Evolutionary conservation across 768 basidiomycete species (phyloP).

Genomic region (Agrocybe pediades): DNA sequence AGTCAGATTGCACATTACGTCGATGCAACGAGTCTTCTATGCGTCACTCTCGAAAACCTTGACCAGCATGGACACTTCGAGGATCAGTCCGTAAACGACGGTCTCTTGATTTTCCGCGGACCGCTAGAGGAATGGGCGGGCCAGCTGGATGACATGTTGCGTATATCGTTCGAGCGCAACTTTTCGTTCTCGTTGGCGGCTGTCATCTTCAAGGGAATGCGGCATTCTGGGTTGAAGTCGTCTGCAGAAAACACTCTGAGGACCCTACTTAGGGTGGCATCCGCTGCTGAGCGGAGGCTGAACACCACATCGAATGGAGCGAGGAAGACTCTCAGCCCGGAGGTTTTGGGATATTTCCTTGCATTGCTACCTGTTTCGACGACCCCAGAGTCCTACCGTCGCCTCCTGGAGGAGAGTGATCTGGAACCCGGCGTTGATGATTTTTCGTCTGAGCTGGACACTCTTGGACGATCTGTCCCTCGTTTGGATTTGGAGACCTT

Average conservation of each 20-base stretch:
- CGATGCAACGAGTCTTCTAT: conserved; percentile 70
- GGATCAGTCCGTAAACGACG: conserved; percentile 48
- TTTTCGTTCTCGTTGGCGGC: conserved; percentile 85
- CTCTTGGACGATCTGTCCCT: conserved; percentile 49
- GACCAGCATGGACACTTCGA: conserved; percentile 60
- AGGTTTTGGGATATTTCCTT: conserved; percentile 78
- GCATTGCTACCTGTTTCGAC: conserved; percentile 74
- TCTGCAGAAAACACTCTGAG: conserved; percentile 63
- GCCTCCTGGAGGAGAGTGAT: conserved; percentile 64
- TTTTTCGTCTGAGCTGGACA: conserved; percentile 38
- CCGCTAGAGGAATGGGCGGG: conserved; percentile 67
- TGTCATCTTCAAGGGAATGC: conserved; percentile 85
- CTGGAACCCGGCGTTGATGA: conserved; percentile 47
- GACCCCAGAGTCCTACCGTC: conserved; percentile 53
- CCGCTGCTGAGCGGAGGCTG: conserved; percentile 38
- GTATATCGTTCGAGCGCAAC: conserved; percentile 74
- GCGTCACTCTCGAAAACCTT: conserved; percentile 65
- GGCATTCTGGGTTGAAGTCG: conserved; percentile 63
- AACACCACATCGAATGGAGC: conserved; percentile 36
- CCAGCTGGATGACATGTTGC: conserved; percentile 73
- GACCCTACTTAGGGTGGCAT: conserved; percentile 63
- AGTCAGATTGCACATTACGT: conserved; percentile 70
- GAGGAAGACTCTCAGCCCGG: conserved; percentile 48
- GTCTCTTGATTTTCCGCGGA: conserved; percentile 65
- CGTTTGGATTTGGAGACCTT: conserved; percentile 63